Base-by-base conservation (phyloP, 139 green algal species). In the Picochlorum costavermella region DNA sequence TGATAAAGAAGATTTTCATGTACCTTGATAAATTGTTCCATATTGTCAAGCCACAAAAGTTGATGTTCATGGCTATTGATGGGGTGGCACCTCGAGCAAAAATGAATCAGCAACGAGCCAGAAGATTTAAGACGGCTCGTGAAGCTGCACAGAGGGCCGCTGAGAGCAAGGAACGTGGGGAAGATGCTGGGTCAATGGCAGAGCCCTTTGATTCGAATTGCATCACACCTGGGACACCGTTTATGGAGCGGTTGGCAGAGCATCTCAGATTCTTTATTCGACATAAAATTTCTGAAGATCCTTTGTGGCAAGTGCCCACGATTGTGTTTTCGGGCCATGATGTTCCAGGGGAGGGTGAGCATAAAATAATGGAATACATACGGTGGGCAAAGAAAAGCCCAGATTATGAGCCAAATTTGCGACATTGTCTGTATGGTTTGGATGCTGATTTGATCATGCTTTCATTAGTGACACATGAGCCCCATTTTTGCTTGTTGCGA, bases 311-410 rank as follows among this genome's bases (percentile, higher is more conserved):
- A 68, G 64, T 67, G 43, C 86, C 86, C 12, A 80, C 67, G 16
- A 74, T 96, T 28, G 73, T 96, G 11, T 89, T 95, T 58, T 88
- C 79, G 72, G 88, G 87, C 5, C 88, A 94, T 68, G 86, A 96
- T 43, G 88, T 97, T 33, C 88, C 90, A 8, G 92, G 92, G 6
- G 92, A 98, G 75, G 92, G 90, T 3, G 92, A 98, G 79, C 92
- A 97, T 84, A 97, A 97, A 75, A 93, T 97, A 74, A 96, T 98
- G 92, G 92, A 96, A 76, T 91, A 96, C 82, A 92, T 98, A 17
- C 80, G 92, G 17, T 86, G 75, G 78, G 51, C 55, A 29, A 81
- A 76, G 46, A 65, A 59, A 16, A 12, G 63, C 8, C 69, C 78
- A 13, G 56, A 48, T 23, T 89, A 77, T 20, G 23, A 58, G 11